Conservation (phyloP, 2,329 filamentous ascomycete species). For the Passalora sequoiae region DNA sequence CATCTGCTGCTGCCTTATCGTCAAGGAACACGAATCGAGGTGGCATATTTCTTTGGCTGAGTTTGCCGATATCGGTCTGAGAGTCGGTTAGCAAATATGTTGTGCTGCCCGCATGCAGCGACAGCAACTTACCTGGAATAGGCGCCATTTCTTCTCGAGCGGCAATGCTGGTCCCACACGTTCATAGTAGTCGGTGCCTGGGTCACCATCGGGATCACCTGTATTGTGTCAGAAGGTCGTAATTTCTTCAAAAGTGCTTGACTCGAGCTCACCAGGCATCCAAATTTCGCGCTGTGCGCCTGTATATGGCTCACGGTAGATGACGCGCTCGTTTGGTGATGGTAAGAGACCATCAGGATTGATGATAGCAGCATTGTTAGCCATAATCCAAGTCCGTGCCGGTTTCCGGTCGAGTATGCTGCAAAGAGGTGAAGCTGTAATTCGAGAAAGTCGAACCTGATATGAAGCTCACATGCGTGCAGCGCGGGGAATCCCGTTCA, state of each 20-base stretch:
- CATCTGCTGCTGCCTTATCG: constrained; percentile 35
- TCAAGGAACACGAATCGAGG: constrained; percentile 40
- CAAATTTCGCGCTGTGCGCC: constrained; percentile 34
- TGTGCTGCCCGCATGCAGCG: too few relatives aligned
- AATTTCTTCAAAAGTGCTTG: not conserved
- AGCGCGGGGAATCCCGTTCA: too few relatives aligned
- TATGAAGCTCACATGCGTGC: too few relatives aligned
- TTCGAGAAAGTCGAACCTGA: too few relatives aligned
- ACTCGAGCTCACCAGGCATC: constrained; percentile 27
- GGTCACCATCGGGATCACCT: constrained; percentile 36
- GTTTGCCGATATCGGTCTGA: constrained; percentile 26
- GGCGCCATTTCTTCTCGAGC: constrained; percentile 34
- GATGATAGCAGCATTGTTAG: constrained; percentile 1
- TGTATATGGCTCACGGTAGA: constrained; percentile 22
- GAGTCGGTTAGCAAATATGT: not conserved
- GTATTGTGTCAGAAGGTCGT: not conserved
- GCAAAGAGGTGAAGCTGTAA: too few relatives aligned
- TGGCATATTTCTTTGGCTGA: constrained; percentile 27
- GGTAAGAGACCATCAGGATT: not conserved
- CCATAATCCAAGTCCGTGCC: not conserved
- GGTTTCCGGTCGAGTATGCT: too few relatives aligned
- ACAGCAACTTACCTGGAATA: constrained; percentile 35
- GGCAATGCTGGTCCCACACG: constrained; percentile 17
- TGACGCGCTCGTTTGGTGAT: constrained; percentile 12
- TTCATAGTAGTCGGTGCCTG: constrained; percentile 27